A percentile compares a stretch with the other conserved stretches of the same genome.
These are phyloP conservation scores for Durio zibethinus DNA, from an alignment of 345 rosid genomes.

Conservation along the genomic window DNA sequence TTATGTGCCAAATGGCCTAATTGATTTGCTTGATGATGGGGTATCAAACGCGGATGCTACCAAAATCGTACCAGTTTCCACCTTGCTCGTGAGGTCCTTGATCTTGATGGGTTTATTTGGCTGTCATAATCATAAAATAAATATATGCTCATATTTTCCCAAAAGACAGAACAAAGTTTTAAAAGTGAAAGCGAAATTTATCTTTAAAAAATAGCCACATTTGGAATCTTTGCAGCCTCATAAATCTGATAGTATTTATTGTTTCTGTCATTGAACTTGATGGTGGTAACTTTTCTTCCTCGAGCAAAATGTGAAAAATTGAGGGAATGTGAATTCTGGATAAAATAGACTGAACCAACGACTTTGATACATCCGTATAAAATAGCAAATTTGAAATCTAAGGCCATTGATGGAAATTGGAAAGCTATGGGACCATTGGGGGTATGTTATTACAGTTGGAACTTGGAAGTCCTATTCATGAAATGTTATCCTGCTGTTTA, in stretches of 20 bases:
- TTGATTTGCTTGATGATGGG: neutral
- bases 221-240: slow-evolving; percentile 46
- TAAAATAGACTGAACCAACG: neutral
- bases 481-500: slow-evolving; percentile 23
- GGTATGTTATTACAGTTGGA: neutral
- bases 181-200: slow-evolving; percentile 36
- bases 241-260: slow-evolving; percentile 19
- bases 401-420: slow-evolving; percentile 6
- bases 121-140: neutral
- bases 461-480: slow-evolving; percentile 2
- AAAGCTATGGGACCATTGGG: neutral
- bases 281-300: neutral
- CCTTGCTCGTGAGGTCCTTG: slow-evolving; percentile 25
- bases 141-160: neutral
- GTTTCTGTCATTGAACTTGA: neutral
- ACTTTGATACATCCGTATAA: neutral
- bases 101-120: neutral
- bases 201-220: slow-evolving; percentile 33
- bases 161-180: neutral
- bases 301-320: neutral
- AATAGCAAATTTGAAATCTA: neutral
- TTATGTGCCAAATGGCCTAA: neutral
- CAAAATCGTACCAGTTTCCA: slow-evolving; percentile 6
- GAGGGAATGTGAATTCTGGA: neutral
- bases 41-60: slow-evolving; percentile 22